Evolutionary conservation across 306 rosid genomes (phyloP), one percentile per base, ranked within the genome.

Genomic region (Abrus precatorius): DNA sequence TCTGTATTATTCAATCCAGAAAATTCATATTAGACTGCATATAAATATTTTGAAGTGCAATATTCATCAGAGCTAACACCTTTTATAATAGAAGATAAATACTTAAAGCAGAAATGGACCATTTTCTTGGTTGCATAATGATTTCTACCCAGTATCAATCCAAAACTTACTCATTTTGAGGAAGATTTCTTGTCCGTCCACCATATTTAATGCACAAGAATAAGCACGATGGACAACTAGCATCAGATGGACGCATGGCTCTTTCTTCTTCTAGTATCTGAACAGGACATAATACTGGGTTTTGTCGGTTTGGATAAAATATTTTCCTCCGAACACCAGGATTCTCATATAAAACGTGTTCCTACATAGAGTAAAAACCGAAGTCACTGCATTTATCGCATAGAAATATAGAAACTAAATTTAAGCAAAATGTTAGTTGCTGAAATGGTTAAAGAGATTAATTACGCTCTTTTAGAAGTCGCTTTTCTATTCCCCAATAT

Each of bases 171-270:
- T 94, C 96, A 82, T 94, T 92, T 81, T 90, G 98, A 45, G 98
- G 98, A 78, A 91, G 88, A 77, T 94, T 94, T 82, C 98, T 91
- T 57, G 98, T 94, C 70, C 97, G 92, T 85, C 98, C 98, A 67
- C 98, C 97, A 71, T 94, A 94, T 85, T 94, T 94, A 62, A 94
- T 94, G 75, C 98, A 94, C 83, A 94, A 88, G 90, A 94, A 94
- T 69, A 94, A 84, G 87, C 87, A 87, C 52, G 98, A 94, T 75
- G 96, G 98, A 67, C 97, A 92, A 74, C 80, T 83, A 53, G 85
- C 70, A 87, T 91, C 97, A 10, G 85, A 90, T 54, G 97, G 96
- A 53, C 98, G 94, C 98, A 94, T 94, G 61, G 80, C 68, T 70
- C 82, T 92, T 87, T 94, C 98, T 82, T 94, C 96, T 78, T 87